Evolutionary conservation across 2,329 filamentous ascomycete genomes (phyloP).

Genomic region (Colletotrichum abscissum): DNA sequence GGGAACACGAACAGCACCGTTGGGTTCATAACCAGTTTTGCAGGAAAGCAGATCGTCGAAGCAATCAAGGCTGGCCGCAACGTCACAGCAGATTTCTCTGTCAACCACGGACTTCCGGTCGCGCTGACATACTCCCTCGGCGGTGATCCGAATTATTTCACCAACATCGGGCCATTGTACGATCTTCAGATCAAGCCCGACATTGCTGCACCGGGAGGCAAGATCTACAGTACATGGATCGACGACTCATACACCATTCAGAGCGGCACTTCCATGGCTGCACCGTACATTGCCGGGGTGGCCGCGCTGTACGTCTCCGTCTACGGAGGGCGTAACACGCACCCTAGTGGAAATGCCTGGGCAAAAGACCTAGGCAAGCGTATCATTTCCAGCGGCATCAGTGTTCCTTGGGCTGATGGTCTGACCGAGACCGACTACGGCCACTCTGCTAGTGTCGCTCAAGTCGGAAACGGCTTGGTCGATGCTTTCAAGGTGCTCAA

Average conservation of each 20-base stretch:
- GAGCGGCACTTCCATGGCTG: constrained; percentile 62
- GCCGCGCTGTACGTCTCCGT: constrained; percentile 49
- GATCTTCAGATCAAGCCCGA: constrained; percentile 57
- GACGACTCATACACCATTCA: constrained; percentile 50
- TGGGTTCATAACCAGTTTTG: background rate
- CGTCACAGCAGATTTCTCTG: background rate
- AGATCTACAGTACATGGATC: constrained; percentile 54
- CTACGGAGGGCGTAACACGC: constrained; percentile 44
- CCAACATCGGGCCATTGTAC: constrained; percentile 55
- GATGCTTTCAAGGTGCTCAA: constrained; percentile 54
- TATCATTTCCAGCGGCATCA: constrained; percentile 47
- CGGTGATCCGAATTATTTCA: constrained; percentile 43
- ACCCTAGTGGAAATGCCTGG: constrained; percentile 45
- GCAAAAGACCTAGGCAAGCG: constrained; percentile 38
- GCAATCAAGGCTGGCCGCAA: background rate
- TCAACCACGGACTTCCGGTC: background rate
- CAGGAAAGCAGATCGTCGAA: background rate
- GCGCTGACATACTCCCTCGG: too few species aligned
- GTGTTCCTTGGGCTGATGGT: too few species aligned
- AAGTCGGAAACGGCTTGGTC: constrained; percentile 54
- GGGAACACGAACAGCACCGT: background rate
- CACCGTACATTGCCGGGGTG: constrained; percentile 57
- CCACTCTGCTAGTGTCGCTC: constrained; percentile 46
- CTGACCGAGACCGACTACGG: too few species aligned
- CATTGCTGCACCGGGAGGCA: constrained; percentile 54